Conservation (phyloP, 129 eudicot genomes). For the Chrysanthemum makinoi region DNA sequence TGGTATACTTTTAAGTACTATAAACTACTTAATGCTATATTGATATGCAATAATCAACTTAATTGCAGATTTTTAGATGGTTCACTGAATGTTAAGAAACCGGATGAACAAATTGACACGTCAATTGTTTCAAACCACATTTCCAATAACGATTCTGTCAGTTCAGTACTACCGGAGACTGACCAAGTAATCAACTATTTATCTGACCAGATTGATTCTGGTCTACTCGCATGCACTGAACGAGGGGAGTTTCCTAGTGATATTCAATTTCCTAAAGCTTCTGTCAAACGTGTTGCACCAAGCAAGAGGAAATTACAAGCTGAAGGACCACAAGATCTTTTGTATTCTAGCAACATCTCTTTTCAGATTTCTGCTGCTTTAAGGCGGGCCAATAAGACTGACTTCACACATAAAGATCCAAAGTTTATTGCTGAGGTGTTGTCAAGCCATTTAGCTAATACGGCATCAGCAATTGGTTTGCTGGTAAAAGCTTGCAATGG, state of each 20-base stretch:
- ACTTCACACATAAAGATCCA: conserved; percentile 32
- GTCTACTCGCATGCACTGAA: conserved; percentile 37
- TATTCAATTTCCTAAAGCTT: conserved; percentile 58
- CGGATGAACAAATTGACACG: conserved; percentile 33
- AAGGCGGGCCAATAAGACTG: conserved; percentile 37
- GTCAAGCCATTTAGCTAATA: conserved; percentile 31
- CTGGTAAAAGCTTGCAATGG: conserved; percentile 82
- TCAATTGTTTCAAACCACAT: conserved; percentile 28
- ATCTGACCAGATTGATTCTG: conserved; percentile 54
- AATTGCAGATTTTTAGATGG: conserved; percentile 76
- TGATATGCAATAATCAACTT: conserved; percentile 28
- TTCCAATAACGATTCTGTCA: conserved; percentile 22
- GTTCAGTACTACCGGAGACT: conserved; percentile 26
- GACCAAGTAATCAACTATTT: conserved; percentile 41
- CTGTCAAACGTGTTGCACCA: conserved; percentile 61
- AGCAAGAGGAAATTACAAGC: conserved; percentile 63
- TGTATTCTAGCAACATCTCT: conserved; percentile 73
- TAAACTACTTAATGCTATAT: conserved; percentile 5
- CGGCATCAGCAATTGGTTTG: conserved; percentile 36
- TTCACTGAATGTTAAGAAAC: conserved; percentile 44
- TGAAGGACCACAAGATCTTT: conserved; percentile 66
- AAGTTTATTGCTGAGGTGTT: conserved; percentile 60
- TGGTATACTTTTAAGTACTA: conserved; percentile 2
- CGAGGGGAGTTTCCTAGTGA: conserved; percentile 48
- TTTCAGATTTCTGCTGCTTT: conserved; percentile 75